phyloP scores from a whole-genome alignment of 352 stramenopile species.

The Pythium diclinum region DNA sequence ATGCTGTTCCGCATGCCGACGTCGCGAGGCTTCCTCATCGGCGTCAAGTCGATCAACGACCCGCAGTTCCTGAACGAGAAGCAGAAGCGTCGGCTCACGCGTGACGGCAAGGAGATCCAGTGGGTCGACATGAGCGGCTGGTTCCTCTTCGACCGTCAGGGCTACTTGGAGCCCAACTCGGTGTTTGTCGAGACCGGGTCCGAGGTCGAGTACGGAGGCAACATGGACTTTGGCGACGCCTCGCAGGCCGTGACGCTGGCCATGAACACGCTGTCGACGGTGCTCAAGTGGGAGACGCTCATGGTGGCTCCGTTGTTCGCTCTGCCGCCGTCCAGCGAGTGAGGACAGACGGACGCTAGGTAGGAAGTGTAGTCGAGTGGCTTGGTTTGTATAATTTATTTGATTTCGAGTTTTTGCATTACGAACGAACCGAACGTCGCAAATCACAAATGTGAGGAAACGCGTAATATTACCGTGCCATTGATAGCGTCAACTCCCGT shows the following conservation, averaged over 20 bases:
- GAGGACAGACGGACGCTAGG: neutral
- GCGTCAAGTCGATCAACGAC: slow-evolving; percentile 52
- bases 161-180: slow-evolving; percentile 28
- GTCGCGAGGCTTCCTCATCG: slow-evolving; percentile 60
- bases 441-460: neutral
- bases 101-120: slow-evolving; percentile 45
- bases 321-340: slow-evolving; percentile 27
- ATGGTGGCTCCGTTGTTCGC: slow-evolving; percentile 60
- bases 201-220: slow-evolving; percentile 67
- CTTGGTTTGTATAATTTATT: slow-evolving; percentile 27
- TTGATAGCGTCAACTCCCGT: neutral
- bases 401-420: neutral
- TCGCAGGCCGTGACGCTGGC: slow-evolving; percentile 44
- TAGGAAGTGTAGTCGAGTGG: neutral
- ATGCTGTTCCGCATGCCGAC: slow-evolving; percentile 71
- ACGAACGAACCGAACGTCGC: neutral
- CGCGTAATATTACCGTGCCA: neutral
- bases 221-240: slow-evolving; percentile 56
- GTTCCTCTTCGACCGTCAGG: slow-evolving; percentile 62
- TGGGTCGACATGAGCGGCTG: slow-evolving; percentile 69
- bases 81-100: slow-evolving; percentile 23
- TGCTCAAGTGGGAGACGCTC: slow-evolving; percentile 59
- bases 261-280: slow-evolving; percentile 67
- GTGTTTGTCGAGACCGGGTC: slow-evolving; percentile 40
- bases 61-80: slow-evolving; percentile 27